These are phyloP conservation scores for Syncephalastrum contaminatum DNA, from an alignment of 371 early-diverging fungal species.

Conservation along the genomic window DNA sequence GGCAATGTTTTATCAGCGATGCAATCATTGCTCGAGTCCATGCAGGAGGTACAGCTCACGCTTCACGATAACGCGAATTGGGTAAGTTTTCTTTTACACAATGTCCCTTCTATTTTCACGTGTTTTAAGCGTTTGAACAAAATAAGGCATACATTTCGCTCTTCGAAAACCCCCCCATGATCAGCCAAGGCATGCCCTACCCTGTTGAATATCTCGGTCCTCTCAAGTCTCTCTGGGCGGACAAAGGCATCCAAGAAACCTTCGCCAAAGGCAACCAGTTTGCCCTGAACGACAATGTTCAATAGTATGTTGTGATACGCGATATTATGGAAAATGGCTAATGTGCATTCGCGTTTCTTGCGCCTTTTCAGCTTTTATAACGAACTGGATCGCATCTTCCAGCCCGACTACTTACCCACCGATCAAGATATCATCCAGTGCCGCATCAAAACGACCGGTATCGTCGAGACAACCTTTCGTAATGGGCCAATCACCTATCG, in stretches of 20 bases:
- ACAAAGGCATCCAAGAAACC: constrained; percentile 69
- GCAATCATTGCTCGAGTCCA: constrained; percentile 85
- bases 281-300: constrained; percentile 82
- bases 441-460: constrained; percentile 50
- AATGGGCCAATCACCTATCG: constrained; percentile 76
- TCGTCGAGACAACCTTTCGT: constrained; percentile 83
- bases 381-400: constrained; percentile 75
- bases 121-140: neutral
- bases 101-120: constrained; percentile 9
- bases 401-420: constrained; percentile 73
- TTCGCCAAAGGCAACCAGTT: constrained; percentile 68
- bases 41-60: constrained; percentile 67
- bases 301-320: constrained; percentile 54
- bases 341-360: neutral
- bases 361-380: constrained; percentile 72
- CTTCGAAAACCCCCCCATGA: constrained; percentile 35
- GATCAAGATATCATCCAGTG: constrained; percentile 88
- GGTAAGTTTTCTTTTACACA: constrained; percentile 22
- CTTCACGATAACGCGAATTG: constrained; percentile 61
- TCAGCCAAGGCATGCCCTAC: constrained; percentile 62
- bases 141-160: constrained; percentile 27
- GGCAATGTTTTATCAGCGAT: constrained; percentile 83
- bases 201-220: constrained; percentile 68
- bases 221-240: constrained; percentile 74
- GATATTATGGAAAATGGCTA: neutral